Conservation (phyloP, 768 basidiomycete species). For the Boletus subcaerulescens region DNA sequence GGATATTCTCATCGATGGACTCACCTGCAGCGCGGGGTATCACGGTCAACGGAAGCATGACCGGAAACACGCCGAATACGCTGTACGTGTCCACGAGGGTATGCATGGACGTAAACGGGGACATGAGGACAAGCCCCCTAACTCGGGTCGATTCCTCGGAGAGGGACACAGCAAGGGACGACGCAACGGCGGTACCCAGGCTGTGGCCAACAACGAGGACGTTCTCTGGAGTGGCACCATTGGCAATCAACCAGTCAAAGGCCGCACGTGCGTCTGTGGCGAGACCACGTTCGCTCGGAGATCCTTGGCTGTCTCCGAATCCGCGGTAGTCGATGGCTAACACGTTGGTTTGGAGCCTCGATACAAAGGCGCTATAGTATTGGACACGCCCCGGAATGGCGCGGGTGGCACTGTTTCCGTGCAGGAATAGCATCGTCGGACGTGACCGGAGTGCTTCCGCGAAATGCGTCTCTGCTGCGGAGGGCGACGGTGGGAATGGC, state of each 20-base stretch:
- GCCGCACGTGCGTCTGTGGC: slow-evolving; percentile 70
- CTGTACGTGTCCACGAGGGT: slow-evolving; percentile 66
- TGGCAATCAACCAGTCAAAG: slow-evolving; percentile 70
- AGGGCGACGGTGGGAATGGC: slow-evolving; percentile 36
- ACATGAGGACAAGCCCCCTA: slow-evolving; percentile 49
- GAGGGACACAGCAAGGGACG: slow-evolving; percentile 47
- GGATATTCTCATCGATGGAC: slow-evolving; percentile 24
- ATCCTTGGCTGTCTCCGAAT: slow-evolving; percentile 81
- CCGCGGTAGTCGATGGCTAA: slow-evolving; percentile 90
- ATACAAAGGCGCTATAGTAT: slow-evolving; percentile 63
- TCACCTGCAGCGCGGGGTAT: slow-evolving; percentile 62
- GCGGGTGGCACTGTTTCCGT: slow-evolving; percentile 86
- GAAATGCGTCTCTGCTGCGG: slow-evolving; percentile 42
- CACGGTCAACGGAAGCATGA: slow-evolving; percentile 65
- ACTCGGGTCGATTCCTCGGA: slow-evolving; percentile 41
- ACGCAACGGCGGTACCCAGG: slow-evolving; percentile 79
- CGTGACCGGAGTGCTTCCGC: slow-evolving; percentile 49
- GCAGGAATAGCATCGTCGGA: slow-evolving; percentile 88
- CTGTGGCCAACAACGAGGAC: slow-evolving; percentile 84
- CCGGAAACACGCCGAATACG: slow-evolving; percentile 62
- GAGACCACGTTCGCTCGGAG: slow-evolving; percentile 74
- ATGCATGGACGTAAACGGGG: slow-evolving; percentile 57
- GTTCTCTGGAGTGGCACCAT: slow-evolving; percentile 54
- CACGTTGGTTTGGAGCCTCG: slow-evolving; percentile 69
- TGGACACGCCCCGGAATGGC: slow-evolving; percentile 65